Base-by-base conservation (phyloP, 2,329 filamentous ascomycete genomes). In the Nemania serpens region DNA sequence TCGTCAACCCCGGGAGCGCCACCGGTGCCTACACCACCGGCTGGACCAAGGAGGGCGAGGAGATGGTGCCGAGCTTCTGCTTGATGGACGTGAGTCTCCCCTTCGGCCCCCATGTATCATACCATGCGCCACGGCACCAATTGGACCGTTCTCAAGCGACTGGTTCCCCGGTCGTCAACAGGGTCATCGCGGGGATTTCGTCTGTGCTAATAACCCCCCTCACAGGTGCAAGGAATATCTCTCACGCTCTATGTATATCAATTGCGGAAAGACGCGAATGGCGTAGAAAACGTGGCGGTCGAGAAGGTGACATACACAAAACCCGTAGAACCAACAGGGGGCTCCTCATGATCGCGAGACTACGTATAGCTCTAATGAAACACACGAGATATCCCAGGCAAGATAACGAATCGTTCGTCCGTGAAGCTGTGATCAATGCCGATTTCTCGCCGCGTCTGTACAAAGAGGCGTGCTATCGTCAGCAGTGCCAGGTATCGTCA, bases 231-330 rank as follows among this genome's bases (percentile, higher is more conserved):
- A 85, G 94, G 94, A 34, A 96, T 97, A 74, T 96, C 96, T 15
- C 84, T 98, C 67, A 96, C 96, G 61, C 83, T 98, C 51, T 98
- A 98, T 75, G 94, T 98, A 55, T 98, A 98, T 75, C 90, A 93
- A 75, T 77, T 93, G 71, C 86, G 88, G 74, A 92, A 89, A 73
- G 90, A 92, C 69, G 87, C 85, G 58, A 88, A 90, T 67, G 91
- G 91, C 15, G 85, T 85, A 37, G 90, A 93, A 76, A 92, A 88
- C 61, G 90, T 94, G 47, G 89, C 88, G 15, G 91, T 94, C 43
- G 91, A 94, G 75, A 94, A 94, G 80, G 90, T 94, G 64, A 93
- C 91, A 52, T 94, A 91, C 75, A 91, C 90, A 70, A 93, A 93
- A 79, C 88, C 88, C 41, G 85, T 88, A 58, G 83, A 87, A 68